These are phyloP conservation scores for Glaciozyma martinii DNA, from an alignment of 768 basidiomycete species.

Conservation along the genomic window DNA sequence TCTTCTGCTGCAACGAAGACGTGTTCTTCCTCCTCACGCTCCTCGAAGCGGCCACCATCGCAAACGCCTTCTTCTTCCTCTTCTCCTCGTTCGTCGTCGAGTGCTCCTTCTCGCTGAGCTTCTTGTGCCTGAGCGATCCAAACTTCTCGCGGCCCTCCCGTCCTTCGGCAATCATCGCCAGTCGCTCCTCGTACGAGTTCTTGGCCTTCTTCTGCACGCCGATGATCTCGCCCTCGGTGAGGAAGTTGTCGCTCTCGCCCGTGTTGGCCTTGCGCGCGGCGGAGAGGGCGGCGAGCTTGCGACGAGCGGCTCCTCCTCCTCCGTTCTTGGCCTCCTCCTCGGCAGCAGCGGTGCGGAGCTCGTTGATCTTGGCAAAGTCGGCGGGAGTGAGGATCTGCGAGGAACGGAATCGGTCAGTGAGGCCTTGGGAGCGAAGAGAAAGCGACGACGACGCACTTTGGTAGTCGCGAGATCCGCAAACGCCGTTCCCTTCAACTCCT, in stretches of 20 bases:
- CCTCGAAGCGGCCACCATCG: slow-evolving; percentile 3
- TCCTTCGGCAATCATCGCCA: slow-evolving; percentile 84
- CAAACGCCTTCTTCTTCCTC: slow-evolving; percentile 24
- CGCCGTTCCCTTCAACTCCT: slow-evolving; percentile 40
- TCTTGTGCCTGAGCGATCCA: slow-evolving; percentile 43
- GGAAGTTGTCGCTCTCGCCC: slow-evolving; percentile 39
- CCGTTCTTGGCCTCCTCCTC: slow-evolving; percentile 58
- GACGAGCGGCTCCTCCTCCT: slow-evolving; percentile 68
- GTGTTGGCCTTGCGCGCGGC: slow-evolving; percentile 52
- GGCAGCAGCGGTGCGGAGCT: slow-evolving; percentile 73
- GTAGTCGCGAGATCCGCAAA: slow-evolving; percentile 67
- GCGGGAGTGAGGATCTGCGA: slow-evolving; percentile 88
- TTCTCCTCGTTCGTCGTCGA: slow-evolving; percentile 32
- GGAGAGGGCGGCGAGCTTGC: slow-evolving; percentile 76
- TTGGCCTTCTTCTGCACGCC: slow-evolving; percentile 90
- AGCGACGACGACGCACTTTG: slow-evolving; percentile 48
- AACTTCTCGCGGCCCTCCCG: slow-evolving; percentile 92
- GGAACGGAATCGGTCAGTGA: background rate
- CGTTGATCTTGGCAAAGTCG: slow-evolving; percentile 84
- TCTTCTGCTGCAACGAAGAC: slow-evolving; percentile 4
- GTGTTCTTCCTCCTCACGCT: slow-evolving; percentile 8
- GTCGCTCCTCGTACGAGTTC: slow-evolving; percentile 83
- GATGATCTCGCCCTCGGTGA: slow-evolving; percentile 84
- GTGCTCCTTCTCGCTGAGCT: slow-evolving; percentile 32
- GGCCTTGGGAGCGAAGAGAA: background rate